Conservation (phyloP, 2,329 filamentous ascomycete genomes). For the Neoarthrinium moseri region DNA sequence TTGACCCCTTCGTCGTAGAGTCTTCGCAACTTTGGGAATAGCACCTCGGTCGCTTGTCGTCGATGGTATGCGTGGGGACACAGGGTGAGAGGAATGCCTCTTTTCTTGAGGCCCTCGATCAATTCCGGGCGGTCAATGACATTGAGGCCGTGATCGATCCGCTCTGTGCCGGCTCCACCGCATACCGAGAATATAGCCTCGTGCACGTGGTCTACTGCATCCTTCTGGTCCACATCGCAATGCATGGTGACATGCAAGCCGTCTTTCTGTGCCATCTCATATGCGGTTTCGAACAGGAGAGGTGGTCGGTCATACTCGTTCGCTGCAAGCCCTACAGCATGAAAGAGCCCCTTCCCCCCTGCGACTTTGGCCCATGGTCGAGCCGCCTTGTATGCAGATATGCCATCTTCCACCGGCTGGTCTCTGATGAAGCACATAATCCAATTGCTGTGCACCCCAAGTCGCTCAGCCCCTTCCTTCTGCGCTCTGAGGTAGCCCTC, state of each 20-base stretch:
- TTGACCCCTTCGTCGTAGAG: constrained; percentile 43
- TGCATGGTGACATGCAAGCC: constrained; percentile 47
- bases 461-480: constrained; percentile 21
- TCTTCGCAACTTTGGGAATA: constrained; percentile 42
- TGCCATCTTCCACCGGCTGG: constrained; percentile 33
- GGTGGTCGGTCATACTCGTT: constrained; percentile 46
- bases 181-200: constrained; percentile 32
- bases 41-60: constrained; percentile 38
- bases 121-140: constrained; percentile 31
- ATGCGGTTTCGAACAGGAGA: constrained; percentile 40
- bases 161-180: constrained; percentile 30
- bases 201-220: constrained; percentile 41
- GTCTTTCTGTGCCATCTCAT: constrained; percentile 32
- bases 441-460: constrained; percentile 33
- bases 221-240: constrained; percentile 50
- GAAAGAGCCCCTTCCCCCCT: constrained; percentile 35
- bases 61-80: constrained; percentile 41
- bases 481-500: constrained; percentile 33
- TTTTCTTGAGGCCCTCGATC: constrained; percentile 27
- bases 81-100: constrained; percentile 36
- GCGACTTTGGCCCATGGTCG: constrained; percentile 33
- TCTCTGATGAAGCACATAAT: constrained; percentile 43
- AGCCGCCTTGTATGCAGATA: constrained; percentile 35
- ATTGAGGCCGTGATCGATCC: constrained; percentile 42
- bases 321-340: constrained; percentile 45